Conservation (phyloP, 1,284 basidiomycete species). For the Ustilago lituana region DNA sequence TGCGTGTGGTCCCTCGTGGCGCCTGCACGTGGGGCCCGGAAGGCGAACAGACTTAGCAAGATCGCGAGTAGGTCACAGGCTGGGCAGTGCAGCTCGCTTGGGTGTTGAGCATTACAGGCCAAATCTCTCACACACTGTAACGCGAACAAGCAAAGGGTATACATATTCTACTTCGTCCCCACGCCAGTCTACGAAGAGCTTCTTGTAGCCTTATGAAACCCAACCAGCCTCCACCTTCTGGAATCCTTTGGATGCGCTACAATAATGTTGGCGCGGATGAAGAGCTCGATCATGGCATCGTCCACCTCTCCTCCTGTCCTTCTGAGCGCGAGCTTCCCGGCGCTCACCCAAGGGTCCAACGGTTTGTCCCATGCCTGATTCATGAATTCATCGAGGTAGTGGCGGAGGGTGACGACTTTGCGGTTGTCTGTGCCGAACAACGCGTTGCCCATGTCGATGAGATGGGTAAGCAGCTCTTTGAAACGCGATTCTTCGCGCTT, state of each 20-base stretch:
- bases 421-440: conserved; percentile 23
- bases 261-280: conserved; percentile 38
- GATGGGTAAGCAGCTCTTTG: conserved; percentile 23
- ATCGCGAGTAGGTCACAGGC: background rate
- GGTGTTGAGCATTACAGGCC: background rate
- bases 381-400: conserved; percentile 44
- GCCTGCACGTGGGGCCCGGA: too few species aligned
- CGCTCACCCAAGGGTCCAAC: conserved; percentile 43
- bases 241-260: conserved; percentile 37
- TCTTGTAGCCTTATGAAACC: conserved; percentile 37
- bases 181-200: background rate
- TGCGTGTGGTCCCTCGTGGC: too few species aligned
- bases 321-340: conserved; percentile 13
- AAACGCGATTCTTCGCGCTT: conserved; percentile 19
- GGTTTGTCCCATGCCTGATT: conserved; percentile 45
- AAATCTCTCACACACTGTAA: background rate
- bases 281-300: conserved; percentile 50
- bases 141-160: conserved; percentile 2
- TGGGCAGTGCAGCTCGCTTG: too few species aligned
- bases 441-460: conserved; percentile 35
- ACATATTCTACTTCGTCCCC: background rate
- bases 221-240: conserved; percentile 32
- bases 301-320: conserved; percentile 33
- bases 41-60: background rate
- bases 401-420: conserved; percentile 27